Base-by-base conservation (phyloP, 192 early-diverging fungal genomes). In the Cetraspora pellucida region DNA sequence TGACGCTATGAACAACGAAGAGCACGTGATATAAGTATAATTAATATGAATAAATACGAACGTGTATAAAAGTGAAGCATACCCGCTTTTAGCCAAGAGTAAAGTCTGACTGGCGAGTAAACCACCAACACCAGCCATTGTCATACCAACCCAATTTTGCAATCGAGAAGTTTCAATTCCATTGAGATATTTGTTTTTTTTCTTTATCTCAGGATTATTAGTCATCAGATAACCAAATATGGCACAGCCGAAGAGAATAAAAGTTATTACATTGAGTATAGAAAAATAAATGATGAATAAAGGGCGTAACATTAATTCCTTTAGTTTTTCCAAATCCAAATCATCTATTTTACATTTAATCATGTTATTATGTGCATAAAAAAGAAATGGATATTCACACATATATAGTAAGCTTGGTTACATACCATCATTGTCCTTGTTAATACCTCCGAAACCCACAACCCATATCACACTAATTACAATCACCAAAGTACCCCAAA, bases 1-100 rank as follows among this genome's bases (percentile, higher is more conserved):
- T 81, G 27, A 82, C 82, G 0, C 84, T 85, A 58, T 45, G 14
- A 30, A 61, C 30, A 30, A 14, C n/a, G n/a, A 61, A 61, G 27
- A 61, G 30, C 7, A 28, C 21, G 4, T 25, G 27, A 5, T n/a
- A 54, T 54, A 19, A 54, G 19, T 54, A 54, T 19, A 54, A 52
- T 19, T 54, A 54, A 14, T 19, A 49, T 49, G 10, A 49, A 49
- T n/a, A 54, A 54, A 54, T 54, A 13, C 16, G 13, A 54, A 19
- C 11, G 16, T 54, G 5, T 54, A 54, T n/a, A 54, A 54, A 19
- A 19, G 16, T 4, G 16, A 54, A 54, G 4, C 50, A 54, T 75
- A 85, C 84, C 88, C 88, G 27, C 82, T 84, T 75, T 89, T 89
- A 49, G 88, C 88, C 50, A 89, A 65, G 43, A 89, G 75, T 19